Conservation (phyloP, 768 basidiomycete species). For the Termitomyces sp. region DNA sequence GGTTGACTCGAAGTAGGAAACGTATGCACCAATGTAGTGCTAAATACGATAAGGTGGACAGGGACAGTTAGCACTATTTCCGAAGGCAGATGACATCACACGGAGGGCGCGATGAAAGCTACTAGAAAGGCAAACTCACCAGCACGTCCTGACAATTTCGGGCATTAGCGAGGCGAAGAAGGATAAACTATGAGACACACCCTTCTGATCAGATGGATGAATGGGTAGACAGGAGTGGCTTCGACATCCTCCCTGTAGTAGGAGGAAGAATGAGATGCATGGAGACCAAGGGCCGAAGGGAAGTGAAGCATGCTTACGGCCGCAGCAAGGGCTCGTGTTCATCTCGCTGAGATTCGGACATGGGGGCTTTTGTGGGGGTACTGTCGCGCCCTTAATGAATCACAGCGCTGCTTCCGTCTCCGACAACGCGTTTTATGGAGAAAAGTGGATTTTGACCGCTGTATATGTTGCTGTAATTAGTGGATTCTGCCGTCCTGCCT, state of each 20-base stretch:
- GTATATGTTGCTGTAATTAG: background rate
- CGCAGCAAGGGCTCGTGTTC: conserved; percentile 40
- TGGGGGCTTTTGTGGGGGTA: conserved; percentile 8
- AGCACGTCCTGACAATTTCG: conserved; percentile 47
- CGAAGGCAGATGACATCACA: background rate
- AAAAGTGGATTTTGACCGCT: background rate
- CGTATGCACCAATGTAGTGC: conserved; percentile 67
- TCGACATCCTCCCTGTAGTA: conserved; percentile 45
- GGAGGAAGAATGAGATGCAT: background rate
- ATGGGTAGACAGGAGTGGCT: conserved; percentile 64
- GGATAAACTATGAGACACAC: conserved; percentile 31
- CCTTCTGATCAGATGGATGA: conserved; percentile 72
- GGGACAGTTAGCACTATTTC: background rate
- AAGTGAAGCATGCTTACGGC: conserved; percentile 25
- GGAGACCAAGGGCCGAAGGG: conserved; percentile 1
- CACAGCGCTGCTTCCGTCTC: background rate
- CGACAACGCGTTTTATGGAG: background rate
- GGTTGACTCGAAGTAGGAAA: background rate
- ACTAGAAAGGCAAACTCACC: conserved; percentile 29
- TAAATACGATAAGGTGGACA: conserved; percentile 18
- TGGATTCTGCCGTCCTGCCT: background rate
- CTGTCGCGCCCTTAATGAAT: background rate
- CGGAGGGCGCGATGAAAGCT: background rate
- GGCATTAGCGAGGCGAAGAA: background rate
- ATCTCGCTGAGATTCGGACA: conserved; percentile 38